Evolutionary conservation across 2,329 filamentous ascomycete species (phyloP), one percentile per base, ranked within the genome.

Genomic region (Fusarium drepaniforme): DNA sequence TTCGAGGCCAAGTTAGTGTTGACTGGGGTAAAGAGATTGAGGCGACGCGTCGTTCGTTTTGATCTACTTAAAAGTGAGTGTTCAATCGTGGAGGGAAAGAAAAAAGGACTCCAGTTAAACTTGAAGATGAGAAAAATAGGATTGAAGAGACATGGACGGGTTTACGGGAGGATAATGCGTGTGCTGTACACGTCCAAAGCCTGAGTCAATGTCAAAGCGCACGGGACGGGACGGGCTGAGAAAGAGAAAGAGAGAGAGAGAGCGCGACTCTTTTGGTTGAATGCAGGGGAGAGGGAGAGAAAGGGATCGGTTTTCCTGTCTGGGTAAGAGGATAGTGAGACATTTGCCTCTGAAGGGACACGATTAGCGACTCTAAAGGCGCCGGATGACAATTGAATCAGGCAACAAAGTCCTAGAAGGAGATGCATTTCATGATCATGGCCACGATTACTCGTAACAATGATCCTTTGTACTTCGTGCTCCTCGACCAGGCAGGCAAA

Each of bases 151-250:
- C 67, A 64, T 8, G 37, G 30, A 18, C n/a, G n/a, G 51, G 38
- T 28, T 58, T 25, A 28, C 37, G 33, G 15, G 18, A 33, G 7
- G 13, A 18, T 23, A n/a, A 40, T 30, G 25, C 38, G 28, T 61
- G 23, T 46, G 44, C 21, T 25, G 21, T 25, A 12, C 35, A 63
- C 42, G 46, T 15, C 13, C 58, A 38, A 38, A 33, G 21, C n/a
- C 13, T 61, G 60, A 56, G 23, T 62, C 61, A 61, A 66, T 46
- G 68, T 71, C 72, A 75, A 72, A 74, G 72, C 72, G 61, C 61
- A 62, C 59, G 49, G 49, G 49, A 74, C 72, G 72, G 68, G 57
- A 75, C 68, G 67, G 68, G 51, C 58, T 75, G 71, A 67, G 64
- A 64, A 49, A 57, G 59, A 61, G 61, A 56, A 21, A 42, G 37